Evolutionary conservation across 768 basidiomycete species (phyloP).

Genomic region (Tulasnella sp.): DNA sequence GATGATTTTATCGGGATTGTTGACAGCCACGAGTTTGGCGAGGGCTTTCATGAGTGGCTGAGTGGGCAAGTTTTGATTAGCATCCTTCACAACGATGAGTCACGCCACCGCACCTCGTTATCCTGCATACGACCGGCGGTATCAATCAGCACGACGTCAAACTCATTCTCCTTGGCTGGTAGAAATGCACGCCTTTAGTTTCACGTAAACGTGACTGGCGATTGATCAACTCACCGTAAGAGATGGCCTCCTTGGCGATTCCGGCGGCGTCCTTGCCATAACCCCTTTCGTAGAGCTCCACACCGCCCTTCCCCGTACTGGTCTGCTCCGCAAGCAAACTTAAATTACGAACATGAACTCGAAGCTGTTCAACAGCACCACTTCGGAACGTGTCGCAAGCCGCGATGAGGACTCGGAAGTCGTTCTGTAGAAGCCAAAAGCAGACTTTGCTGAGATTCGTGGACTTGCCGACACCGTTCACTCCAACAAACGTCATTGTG

Average conservation of each 20-base stretch:
- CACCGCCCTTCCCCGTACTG: slow-evolving; percentile 60
- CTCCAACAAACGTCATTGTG: slow-evolving; percentile 92
- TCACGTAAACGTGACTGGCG: not conserved
- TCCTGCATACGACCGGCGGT: slow-evolving; percentile 99
- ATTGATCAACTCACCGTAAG: slow-evolving; percentile 53
- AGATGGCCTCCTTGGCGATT: slow-evolving; percentile 91
- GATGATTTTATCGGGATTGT: slow-evolving; percentile 93
- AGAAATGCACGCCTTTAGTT: not conserved
- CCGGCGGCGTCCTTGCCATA: slow-evolving; percentile 99
- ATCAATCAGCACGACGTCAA: slow-evolving; percentile 96
- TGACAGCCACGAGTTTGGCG: slow-evolving; percentile 92
- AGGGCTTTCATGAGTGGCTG: slow-evolving; percentile 95
- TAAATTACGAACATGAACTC: slow-evolving; percentile 92
- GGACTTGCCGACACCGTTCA: slow-evolving; percentile 98
- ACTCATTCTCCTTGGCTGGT: slow-evolving; percentile 76
- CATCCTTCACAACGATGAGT: not conserved
- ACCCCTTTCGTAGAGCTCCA: slow-evolving; percentile 91
- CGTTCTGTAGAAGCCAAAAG: slow-evolving; percentile 98
- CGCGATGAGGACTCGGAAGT: slow-evolving; percentile 85
- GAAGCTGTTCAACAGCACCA: slow-evolving; percentile 94
- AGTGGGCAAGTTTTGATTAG: slow-evolving; percentile 8
- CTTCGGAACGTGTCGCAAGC: slow-evolving; percentile 98
- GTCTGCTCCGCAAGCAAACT: slow-evolving; percentile 58
- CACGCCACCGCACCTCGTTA: slow-evolving; percentile 62
- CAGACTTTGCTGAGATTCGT: slow-evolving; percentile 97